phyloP scores from a whole-genome alignment of 257 asterid genomes.

The Penstemon barbatus region DNA sequence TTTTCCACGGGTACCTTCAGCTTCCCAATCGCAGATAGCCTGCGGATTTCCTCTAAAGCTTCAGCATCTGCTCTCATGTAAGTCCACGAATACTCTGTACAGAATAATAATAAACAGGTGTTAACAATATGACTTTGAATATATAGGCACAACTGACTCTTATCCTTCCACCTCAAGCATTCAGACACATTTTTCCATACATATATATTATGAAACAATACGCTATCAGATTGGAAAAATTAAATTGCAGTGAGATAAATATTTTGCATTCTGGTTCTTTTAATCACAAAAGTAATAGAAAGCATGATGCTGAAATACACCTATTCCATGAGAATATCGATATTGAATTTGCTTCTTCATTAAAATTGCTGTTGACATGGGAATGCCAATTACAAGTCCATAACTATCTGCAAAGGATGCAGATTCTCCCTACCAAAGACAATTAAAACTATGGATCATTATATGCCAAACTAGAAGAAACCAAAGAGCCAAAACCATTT shows the following conservation, averaged over 20 bases:
- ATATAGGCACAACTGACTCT: not conserved
- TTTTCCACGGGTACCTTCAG: slow-evolving; percentile 81
- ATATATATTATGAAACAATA: not conserved
- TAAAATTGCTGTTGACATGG: slow-evolving; percentile 66
- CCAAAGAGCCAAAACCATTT: not conserved
- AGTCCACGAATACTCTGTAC: slow-evolving; percentile 84
- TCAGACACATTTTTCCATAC: not conserved
- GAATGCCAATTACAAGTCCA: slow-evolving; percentile 80
- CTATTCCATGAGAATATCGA: slow-evolving; percentile 85
- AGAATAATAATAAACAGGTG: slow-evolving; percentile 8
- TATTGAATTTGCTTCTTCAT: slow-evolving; percentile 74
- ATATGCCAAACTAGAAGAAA: not conserved
- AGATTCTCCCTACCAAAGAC: slow-evolving; percentile 78
- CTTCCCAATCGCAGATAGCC: slow-evolving; percentile 67
- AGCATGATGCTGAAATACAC: slow-evolving; percentile 33
- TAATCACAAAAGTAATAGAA: not conserved
- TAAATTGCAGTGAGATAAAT: not conserved
- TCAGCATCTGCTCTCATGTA: slow-evolving; percentile 95
- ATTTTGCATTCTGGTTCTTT: slow-evolving; percentile 1
- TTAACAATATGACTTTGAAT: not conserved
- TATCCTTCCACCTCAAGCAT: not conserved
- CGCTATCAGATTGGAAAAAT: not conserved
- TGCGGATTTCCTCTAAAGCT: slow-evolving; percentile 77
- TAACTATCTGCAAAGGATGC: slow-evolving; percentile 77
- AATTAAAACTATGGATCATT: slow-evolving; percentile 18